These are phyloP conservation scores for Straminergon stramineum DNA, from an alignment of 225 moss, liverwort and hornwort genomes.

Conservation along the genomic window DNA sequence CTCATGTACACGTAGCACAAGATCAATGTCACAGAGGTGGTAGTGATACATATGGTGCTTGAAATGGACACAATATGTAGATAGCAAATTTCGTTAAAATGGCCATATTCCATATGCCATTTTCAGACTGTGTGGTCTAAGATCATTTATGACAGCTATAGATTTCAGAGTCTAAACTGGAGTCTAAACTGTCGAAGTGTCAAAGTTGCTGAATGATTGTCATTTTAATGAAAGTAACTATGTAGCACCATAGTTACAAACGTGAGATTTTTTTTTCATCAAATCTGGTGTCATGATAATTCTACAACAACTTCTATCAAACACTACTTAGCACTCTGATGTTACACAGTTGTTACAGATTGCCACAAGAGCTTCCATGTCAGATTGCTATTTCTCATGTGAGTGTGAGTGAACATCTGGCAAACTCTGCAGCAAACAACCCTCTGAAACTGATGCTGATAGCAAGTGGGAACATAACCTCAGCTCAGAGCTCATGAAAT, in stretches of 20 bases:
- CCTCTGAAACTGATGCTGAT: neutral
- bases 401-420: neutral
- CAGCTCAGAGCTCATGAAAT: neutral
- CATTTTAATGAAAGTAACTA: too few relatives aligned
- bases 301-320: neutral
- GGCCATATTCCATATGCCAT: too few relatives aligned
- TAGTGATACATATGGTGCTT: neutral
- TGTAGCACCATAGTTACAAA: neutral
- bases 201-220: too few relatives aligned
- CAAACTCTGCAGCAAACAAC: neutral
- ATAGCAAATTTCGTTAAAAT: too few relatives aligned
- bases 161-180: too few relatives aligned
- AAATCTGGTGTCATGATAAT: neutral
- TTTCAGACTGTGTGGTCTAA: too few relatives aligned
- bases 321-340: too few relatives aligned
- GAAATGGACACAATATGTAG: neutral
- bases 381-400: neutral
- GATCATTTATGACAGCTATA: too few relatives aligned
- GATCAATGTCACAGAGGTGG: neutral
- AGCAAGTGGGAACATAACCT: neutral
- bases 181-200: too few relatives aligned
- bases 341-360: too few relatives aligned
- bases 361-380: neutral
- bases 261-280: neutral
- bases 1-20: neutral